phyloP scores from a whole-genome alignment of 352 stramenopile genomes.

The Pythium grandisporangium region DNA sequence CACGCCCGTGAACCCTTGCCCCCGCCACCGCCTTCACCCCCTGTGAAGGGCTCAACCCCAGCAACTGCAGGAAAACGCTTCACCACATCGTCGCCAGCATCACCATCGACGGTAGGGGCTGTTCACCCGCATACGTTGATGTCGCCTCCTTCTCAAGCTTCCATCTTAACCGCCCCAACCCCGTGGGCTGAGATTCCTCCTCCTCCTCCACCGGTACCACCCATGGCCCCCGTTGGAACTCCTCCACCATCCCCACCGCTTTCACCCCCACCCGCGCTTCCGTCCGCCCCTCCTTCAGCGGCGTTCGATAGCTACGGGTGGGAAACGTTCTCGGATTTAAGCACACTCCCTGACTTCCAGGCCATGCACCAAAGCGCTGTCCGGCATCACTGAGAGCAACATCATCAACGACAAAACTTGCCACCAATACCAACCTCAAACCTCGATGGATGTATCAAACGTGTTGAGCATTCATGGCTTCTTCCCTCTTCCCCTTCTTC shows the following conservation, averaged over 20 bases:
- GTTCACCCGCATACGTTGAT: slow-evolving; percentile 6
- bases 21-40: too few relatives aligned
- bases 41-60: too few relatives aligned
- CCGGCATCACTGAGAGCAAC: too few relatives aligned
- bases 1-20: too few relatives aligned
- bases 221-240: background rate
- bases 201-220: too few relatives aligned
- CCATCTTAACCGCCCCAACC: slow-evolving; percentile 5
- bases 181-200: slow-evolving; percentile 31
- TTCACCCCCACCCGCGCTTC: background rate
- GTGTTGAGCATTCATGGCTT: too few relatives aligned
- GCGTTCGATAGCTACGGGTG: background rate
- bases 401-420: too few relatives aligned
- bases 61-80: too few relatives aligned
- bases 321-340: slow-evolving; percentile 9
- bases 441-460: too few relatives aligned
- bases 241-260: background rate
- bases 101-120: too few relatives aligned
- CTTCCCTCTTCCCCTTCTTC: background rate
- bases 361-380: slow-evolving; percentile 10
- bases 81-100: too few relatives aligned
- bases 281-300: background rate
- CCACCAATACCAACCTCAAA: too few relatives aligned
- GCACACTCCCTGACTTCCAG: slow-evolving; percentile 5
- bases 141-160: slow-evolving; percentile 3